phyloP scores from a whole-genome alignment of 192 early-diverging fungal species.

The Coemansia sp. region DNA sequence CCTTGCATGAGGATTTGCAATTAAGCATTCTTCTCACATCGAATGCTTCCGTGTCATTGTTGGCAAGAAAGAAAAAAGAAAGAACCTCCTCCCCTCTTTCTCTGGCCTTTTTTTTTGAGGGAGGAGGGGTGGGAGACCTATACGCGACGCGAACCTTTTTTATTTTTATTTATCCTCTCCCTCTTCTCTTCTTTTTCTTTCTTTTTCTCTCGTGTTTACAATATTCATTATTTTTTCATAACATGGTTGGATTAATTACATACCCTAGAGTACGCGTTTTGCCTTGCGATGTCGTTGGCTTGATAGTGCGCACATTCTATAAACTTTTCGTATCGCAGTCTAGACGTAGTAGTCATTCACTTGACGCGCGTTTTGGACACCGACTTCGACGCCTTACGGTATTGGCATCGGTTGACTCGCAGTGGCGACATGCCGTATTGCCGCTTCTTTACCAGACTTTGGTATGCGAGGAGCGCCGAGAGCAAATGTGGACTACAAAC shows the following conservation, averaged over 20 bases:
- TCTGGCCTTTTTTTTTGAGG: neutral
- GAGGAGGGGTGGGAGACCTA: neutral
- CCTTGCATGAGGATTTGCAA: constrained; percentile 3
- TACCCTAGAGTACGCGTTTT: neutral
- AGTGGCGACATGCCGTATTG: constrained; percentile 20
- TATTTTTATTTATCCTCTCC: neutral
- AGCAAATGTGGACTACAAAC: constrained; percentile 21
- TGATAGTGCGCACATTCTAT: constrained; percentile 16
- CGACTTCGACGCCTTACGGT: neutral
- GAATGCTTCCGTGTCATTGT: neutral
- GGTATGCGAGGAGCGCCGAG: constrained; percentile 15
- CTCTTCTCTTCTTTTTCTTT: neutral
- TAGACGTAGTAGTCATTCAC: neutral
- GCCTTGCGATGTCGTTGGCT: constrained; percentile 14
- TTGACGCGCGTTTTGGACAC: neutral
- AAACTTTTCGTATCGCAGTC: neutral
- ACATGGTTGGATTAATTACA: neutral
- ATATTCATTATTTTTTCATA: neutral
- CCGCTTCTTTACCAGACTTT: constrained; percentile 19
- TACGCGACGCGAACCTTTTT: neutral
- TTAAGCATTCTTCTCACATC: neutral
- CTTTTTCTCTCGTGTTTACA: neutral
- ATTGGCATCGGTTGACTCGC: constrained; percentile 7
- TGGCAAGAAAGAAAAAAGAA: neutral
- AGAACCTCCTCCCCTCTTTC: neutral